Conservation (phyloP, 164 flowering plant species). For the Kalanchoe fedtschenkoi region DNA sequence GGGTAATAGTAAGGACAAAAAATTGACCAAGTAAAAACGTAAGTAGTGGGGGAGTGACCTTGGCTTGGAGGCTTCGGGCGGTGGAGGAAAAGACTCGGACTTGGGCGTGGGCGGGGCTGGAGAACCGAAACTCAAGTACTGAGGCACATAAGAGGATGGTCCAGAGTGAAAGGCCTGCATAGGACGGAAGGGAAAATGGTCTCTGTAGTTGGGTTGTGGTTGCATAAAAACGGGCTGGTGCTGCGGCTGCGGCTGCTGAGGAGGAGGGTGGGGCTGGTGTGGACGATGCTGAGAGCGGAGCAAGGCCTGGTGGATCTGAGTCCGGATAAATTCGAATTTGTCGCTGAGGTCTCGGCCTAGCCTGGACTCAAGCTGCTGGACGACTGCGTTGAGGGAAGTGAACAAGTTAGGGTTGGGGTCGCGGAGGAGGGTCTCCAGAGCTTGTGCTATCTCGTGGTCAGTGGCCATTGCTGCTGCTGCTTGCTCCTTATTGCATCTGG, state of each 20-base stretch:
- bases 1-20: background rate
- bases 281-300: slow-evolving; percentile 17
- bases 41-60: background rate
- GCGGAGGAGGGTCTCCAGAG: slow-evolving; percentile 48
- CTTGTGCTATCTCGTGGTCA: slow-evolving; percentile 66
- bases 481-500: background rate
- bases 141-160: background rate
- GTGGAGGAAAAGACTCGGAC: background rate
- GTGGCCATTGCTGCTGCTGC: slow-evolving; percentile 31
- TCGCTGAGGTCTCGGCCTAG: slow-evolving; percentile 52
- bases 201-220: background rate
- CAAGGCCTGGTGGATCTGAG: slow-evolving; percentile 39
- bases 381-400: slow-evolving; percentile 42
- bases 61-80: background rate
- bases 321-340: slow-evolving; percentile 49
- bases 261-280: slow-evolving; percentile 11
- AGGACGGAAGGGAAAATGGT: background rate
- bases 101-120: background rate
- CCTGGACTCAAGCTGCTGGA: slow-evolving; percentile 51
- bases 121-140: background rate
- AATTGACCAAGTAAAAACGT: background rate
- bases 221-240: background rate
- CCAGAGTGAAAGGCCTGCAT: slow-evolving; percentile 3
- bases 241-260: slow-evolving; percentile 15
- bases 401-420: slow-evolving; percentile 40